phyloP scores from a whole-genome alignment of 192 early-diverging fungal species.

The Allomyces javanicus region DNA sequence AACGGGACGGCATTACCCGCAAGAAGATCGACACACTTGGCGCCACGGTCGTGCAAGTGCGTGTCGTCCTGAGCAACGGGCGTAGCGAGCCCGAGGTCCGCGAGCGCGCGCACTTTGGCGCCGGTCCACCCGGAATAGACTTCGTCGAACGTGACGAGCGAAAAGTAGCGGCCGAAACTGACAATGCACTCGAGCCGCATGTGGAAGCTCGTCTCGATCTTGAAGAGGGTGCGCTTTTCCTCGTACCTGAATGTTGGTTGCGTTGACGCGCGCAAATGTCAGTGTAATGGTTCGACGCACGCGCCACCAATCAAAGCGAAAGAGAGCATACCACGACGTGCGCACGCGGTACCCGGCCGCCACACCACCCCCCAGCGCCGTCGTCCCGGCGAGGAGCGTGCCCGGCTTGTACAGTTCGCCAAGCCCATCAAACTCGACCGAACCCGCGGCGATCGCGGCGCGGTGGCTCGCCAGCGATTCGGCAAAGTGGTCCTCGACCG shows the following conservation, averaged over 20 bases:
- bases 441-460: conserved; percentile 8
- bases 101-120: conserved; percentile 5
- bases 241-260: conserved; percentile 2
- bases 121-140: conserved; percentile 19
- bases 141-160: conserved; percentile 17
- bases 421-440: conserved; percentile 16
- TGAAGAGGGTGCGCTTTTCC: conserved; percentile 17
- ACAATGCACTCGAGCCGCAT: conserved; percentile 16
- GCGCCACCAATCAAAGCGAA: too few species aligned
- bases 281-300: too few species aligned
- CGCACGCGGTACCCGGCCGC: conserved; percentile 11
- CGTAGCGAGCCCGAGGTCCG: conserved; percentile 3
- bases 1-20: conserved; percentile 5
- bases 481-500: conserved; percentile 9
- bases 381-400: conserved; percentile 10
- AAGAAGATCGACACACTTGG: conserved; percentile 9
- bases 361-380: conserved; percentile 10
- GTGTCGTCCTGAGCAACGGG: neutral
- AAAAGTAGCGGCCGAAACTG: conserved; percentile 15
- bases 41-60: conserved; percentile 11
- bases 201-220: conserved; percentile 17
- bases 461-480: conserved; percentile 8
- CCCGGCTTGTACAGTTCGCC: conserved; percentile 20
- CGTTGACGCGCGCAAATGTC: too few species aligned
- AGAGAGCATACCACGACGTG: conserved; percentile 8